Conservation (phyloP, 1,284 basidiomycete species). For the Ganoderma lingzhi region DNA sequence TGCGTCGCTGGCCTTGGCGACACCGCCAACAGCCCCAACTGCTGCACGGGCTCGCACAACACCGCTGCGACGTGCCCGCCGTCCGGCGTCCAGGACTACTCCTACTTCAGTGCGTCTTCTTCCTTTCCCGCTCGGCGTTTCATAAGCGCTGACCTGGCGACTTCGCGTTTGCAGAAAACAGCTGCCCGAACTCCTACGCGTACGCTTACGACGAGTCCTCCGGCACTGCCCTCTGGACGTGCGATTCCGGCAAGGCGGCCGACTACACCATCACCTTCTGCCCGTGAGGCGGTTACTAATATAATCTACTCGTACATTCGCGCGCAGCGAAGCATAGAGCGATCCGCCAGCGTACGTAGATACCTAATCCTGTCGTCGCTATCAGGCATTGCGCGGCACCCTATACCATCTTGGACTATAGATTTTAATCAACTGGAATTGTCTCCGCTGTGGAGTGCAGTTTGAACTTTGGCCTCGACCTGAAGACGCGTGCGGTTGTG, state of each 20-base stretch:
- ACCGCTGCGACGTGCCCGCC: slow-evolving; percentile 53
- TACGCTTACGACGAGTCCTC: slow-evolving; percentile 59
- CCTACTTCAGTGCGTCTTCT: slow-evolving; percentile 51
- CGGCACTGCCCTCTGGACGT: slow-evolving; percentile 56
- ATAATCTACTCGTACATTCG: background rate
- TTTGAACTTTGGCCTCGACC: no score
- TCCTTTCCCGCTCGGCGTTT: background rate
- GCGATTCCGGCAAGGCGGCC: slow-evolving; percentile 43
- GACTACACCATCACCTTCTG: slow-evolving; percentile 60
- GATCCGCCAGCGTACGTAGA: background rate
- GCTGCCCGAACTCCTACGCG: slow-evolving; percentile 55
- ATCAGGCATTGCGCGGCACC: background rate
- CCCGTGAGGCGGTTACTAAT: slow-evolving; percentile 38
- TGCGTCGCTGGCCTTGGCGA: slow-evolving; percentile 50
- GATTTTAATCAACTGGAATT: background rate
- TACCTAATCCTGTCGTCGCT: background rate
- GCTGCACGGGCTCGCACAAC: slow-evolving; percentile 53
- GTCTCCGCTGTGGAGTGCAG: background rate
- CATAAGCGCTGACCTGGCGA: background rate
- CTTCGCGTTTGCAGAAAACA: slow-evolving; percentile 42
- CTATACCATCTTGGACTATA: background rate
- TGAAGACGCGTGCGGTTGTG: no score
- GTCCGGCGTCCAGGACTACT: slow-evolving; percentile 50
- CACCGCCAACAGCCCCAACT: slow-evolving; percentile 47
- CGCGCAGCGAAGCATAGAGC: background rate